These are phyloP conservation scores for Candida ipomoeae DNA, from an alignment of 805 yeast genomes.

Conservation along the genomic window DNA sequence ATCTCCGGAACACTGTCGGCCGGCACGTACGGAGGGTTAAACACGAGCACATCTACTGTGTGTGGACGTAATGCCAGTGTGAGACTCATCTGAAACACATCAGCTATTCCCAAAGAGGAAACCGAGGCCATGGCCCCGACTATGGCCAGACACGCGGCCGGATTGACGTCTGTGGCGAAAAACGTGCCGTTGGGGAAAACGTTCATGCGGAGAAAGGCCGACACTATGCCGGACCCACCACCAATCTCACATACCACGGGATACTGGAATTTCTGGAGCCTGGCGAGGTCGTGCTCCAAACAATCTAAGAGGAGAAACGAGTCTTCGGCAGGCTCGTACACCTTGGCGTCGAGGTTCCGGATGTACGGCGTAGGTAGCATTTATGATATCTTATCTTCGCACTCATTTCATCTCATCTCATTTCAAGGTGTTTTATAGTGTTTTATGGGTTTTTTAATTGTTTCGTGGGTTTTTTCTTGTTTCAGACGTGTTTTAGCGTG, in stretches of 20 bases:
- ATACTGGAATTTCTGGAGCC: constrained; percentile 34
- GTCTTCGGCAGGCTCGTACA: constrained; percentile 95
- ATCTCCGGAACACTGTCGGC: constrained; percentile 65
- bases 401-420: no score
- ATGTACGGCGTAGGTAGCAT: constrained; percentile 84
- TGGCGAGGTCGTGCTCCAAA: constrained; percentile 45
- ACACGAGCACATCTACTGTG: constrained; percentile 67
- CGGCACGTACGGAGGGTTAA: constrained; percentile 98
- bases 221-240: constrained; percentile 85
- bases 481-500: no score
- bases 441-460: no score
- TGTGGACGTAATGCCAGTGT: constrained; percentile 44
- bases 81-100: constrained; percentile 51
- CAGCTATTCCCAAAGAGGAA: constrained; percentile 9
- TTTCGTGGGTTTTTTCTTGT: no score
- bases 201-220: constrained; percentile 65
- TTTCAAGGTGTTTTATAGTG: no score
- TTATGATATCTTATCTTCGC: no score
- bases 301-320: constrained; percentile 79
- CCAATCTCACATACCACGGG: constrained; percentile 82
- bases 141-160: constrained; percentile 60
- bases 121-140: constrained; percentile 16
- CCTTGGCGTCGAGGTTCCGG: constrained; percentile 55
- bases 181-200: constrained; percentile 50
- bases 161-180: constrained; percentile 76